Percentiles rank a stretch among this genome's conserved stretches.
phyloP scores from a whole-genome alignment of 2,329 filamentous ascomycete species.

The Alternaria brassicae region DNA sequence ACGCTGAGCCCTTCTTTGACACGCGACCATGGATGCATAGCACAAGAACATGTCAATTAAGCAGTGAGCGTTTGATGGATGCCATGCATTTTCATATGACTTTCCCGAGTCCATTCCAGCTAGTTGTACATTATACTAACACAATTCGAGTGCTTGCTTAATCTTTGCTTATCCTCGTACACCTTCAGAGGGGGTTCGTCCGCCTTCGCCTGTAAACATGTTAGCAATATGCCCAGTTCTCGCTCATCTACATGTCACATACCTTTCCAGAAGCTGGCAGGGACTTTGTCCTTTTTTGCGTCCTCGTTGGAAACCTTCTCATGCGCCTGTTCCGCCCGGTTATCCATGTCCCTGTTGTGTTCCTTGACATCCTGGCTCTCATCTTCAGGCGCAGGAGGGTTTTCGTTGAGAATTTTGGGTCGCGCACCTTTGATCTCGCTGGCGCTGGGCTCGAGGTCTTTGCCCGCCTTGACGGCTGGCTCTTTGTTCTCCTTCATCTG shows the following conservation, averaged over 20 bases:
- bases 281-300: slow-evolving; percentile 52
- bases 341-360: slow-evolving; percentile 55
- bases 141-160: background rate
- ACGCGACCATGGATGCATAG: background rate
- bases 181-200: slow-evolving; percentile 28
- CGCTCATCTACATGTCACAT: slow-evolving; percentile 15
- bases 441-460: slow-evolving; percentile 18
- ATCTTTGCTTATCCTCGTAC: slow-evolving; percentile 5
- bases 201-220: slow-evolving; percentile 32
- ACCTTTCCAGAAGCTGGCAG: slow-evolving; percentile 51
- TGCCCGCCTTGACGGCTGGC: slow-evolving; percentile 20
- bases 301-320: slow-evolving; percentile 50
- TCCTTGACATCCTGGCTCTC: slow-evolving; percentile 51
- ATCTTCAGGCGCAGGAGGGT: slow-evolving; percentile 41
- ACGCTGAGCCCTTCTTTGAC: slow-evolving; percentile 3
- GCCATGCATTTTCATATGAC: background rate
- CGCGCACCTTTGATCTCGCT: slow-evolving; percentile 46
- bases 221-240: slow-evolving; percentile 14
- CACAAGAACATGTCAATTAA: background rate
- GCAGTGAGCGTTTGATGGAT: background rate
- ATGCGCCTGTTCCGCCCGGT: slow-evolving; percentile 52
- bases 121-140: slow-evolving; percentile 9
- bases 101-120: background rate
- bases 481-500: slow-evolving; percentile 23
- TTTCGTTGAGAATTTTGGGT: slow-evolving; percentile 54